A percentile compares a stretch with the other conserved stretches of the same genome.
Conservation (phyloP, 768 basidiomycete species). For the Vararia minispora region DNA sequence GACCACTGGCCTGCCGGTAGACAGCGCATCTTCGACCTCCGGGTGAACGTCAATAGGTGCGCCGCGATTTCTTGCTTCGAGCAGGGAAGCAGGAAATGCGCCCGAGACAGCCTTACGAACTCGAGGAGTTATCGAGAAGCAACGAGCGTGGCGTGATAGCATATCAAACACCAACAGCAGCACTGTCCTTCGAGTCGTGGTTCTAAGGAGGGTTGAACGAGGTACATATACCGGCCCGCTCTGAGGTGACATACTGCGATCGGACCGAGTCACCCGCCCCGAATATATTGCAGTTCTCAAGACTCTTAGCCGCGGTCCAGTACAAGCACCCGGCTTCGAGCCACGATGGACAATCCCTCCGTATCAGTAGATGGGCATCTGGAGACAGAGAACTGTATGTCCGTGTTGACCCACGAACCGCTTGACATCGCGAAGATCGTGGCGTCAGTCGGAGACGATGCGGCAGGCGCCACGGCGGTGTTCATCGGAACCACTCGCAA, state of each 20-base stretch:
- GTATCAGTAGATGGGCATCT: slow-evolving; percentile 32
- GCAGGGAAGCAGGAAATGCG: slow-evolving; percentile 13
- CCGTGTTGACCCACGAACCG: slow-evolving; percentile 44
- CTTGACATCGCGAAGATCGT: slow-evolving; percentile 51
- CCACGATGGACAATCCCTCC: no score
- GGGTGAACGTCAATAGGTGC: slow-evolving; percentile 57
- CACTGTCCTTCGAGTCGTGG: no score
- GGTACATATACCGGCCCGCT: no score
- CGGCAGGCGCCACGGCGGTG: slow-evolving; percentile 60
- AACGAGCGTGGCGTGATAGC: no score
- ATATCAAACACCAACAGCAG: no score
- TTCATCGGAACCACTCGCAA: slow-evolving; percentile 86
- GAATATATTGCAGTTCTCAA: no score
- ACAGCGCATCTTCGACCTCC: slow-evolving; percentile 76
- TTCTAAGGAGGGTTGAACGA: no score
- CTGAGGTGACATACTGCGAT: no score
- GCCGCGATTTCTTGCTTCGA: slow-evolving; percentile 14
- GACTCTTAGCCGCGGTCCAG: no score
- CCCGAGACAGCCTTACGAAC: not conserved
- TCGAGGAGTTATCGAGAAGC: not conserved
- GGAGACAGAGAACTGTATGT: slow-evolving; percentile 35
- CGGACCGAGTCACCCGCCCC: no score
- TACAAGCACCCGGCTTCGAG: no score
- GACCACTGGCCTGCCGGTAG: slow-evolving; percentile 56
- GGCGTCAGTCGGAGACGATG: slow-evolving; percentile 47